Conservation (phyloP, 2,329 filamentous ascomycete genomes). For the Ramichloridium luteum region DNA sequence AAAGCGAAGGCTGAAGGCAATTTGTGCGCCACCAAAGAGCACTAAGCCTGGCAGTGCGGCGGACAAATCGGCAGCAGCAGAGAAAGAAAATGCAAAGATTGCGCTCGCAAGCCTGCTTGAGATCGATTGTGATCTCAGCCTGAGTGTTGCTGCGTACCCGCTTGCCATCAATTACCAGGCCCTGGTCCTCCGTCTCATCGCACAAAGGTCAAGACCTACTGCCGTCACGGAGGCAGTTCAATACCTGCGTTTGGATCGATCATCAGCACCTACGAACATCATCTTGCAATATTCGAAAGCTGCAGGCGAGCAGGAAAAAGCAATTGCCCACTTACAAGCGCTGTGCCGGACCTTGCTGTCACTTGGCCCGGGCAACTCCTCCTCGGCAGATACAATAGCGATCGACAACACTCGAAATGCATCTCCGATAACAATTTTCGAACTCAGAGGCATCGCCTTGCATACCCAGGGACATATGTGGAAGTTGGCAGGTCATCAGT, state of each 20-base stretch:
- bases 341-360: slow-evolving; percentile 54
- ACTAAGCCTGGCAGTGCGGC: neutral
- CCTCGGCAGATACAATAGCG: slow-evolving; percentile 47
- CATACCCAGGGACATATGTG: slow-evolving; percentile 53
- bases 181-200: slow-evolving; percentile 52
- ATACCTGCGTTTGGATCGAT: slow-evolving; percentile 40
- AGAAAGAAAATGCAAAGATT: neutral
- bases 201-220: slow-evolving; percentile 46
- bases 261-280: slow-evolving; percentile 47
- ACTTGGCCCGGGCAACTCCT: slow-evolving; percentile 54
- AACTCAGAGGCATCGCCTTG: slow-evolving; percentile 53
- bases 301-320: slow-evolving; percentile 42
- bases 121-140: neutral
- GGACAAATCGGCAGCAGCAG: neutral
- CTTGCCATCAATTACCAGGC: slow-evolving; percentile 54
- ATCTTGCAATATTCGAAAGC: slow-evolving; percentile 38
- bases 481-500: slow-evolving; percentile 47
- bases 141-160: no score
- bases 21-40: neutral
- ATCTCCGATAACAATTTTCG: slow-evolving; percentile 45
- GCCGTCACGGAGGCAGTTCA: slow-evolving; percentile 47
- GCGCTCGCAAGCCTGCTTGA: neutral
- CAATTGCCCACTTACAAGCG: slow-evolving; percentile 52
- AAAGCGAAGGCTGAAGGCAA: slow-evolving; percentile 48
- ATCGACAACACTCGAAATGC: slow-evolving; percentile 43